These are phyloP conservation scores for Clarireedia sp. DNA, from an alignment of 2,329 filamentous ascomycete species.

Conservation along the genomic window DNA sequence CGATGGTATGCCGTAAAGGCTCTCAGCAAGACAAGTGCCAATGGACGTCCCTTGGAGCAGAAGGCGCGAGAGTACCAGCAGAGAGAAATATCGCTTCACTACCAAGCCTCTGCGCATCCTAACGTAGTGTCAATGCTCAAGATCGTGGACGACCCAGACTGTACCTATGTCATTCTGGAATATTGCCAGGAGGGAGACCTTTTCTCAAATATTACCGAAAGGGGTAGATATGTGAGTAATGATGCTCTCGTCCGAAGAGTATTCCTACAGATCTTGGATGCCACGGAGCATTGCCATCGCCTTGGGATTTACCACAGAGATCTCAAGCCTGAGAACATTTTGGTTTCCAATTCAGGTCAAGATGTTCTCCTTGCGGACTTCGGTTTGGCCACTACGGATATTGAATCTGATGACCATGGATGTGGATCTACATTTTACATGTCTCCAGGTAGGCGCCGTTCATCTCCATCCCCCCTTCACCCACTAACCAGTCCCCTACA, in stretches of 20 bases:
- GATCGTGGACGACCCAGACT: conserved; percentile 86
- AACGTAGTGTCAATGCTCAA: conserved; percentile 92
- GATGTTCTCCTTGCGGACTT: conserved; percentile 97
- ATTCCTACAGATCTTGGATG: conserved; percentile 93
- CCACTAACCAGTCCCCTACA: conserved; percentile 34
- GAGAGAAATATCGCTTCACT: conserved; percentile 86
- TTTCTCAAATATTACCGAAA: conserved; percentile 95
- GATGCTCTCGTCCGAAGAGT: conserved; percentile 78
- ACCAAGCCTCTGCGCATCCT: conserved; percentile 77
- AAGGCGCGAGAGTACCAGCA: conserved; percentile 87
- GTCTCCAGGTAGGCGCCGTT: conserved; percentile 77
- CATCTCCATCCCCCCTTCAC: conserved; percentile 8
- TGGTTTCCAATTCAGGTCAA: conserved; percentile 80
- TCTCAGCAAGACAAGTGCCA: conserved; percentile 78
- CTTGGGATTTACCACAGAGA: conserved; percentile 95
- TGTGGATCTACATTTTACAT: conserved; percentile 99
- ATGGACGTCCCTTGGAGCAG: conserved; percentile 64
- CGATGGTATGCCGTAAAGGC: conserved; percentile 92
- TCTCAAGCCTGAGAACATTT: conserved; percentile 95
- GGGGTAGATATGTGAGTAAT: conserved; percentile 86
- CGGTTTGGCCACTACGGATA: conserved; percentile 81
- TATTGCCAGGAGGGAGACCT: conserved; percentile 95
- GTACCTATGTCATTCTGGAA: conserved; percentile 93
- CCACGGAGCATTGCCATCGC: conserved; percentile 89
- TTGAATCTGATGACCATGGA: conserved; percentile 85